Conservation (phyloP, 257 asterid species). For the Solanum gracilifrons region DNA sequence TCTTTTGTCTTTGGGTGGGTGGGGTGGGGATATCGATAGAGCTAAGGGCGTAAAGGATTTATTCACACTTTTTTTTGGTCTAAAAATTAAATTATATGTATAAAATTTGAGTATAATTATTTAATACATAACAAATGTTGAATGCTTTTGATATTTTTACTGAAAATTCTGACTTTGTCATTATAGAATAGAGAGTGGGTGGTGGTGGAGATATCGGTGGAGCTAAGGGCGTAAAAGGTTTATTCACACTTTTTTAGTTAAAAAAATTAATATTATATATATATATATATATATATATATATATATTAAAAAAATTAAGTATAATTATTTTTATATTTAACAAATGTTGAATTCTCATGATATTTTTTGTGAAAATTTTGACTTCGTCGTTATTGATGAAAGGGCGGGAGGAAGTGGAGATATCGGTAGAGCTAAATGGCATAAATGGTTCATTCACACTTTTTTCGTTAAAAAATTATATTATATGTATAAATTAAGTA, state of each 20-base stretch:
- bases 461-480: neutral
- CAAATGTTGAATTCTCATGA: neutral
- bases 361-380: neutral
- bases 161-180: neutral
- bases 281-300: too few species aligned
- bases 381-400: rapidly evolving
- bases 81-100: neutral
- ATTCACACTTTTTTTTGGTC: neutral
- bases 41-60: neutral
- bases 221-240: neutral
- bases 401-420: neutral
- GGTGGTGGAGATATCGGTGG: neutral
- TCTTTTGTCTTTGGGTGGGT: neutral
- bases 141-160: neutral
- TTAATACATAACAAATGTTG: neutral
- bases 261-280: too few species aligned
- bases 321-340: neutral
- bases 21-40: neutral
- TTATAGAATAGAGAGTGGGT: neutral
- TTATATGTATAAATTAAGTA: neutral
- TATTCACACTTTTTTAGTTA: neutral
- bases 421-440: neutral
- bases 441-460: neutral
- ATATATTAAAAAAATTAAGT: too few species aligned
- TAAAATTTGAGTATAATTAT: neutral